Percentiles rank a stretch among this genome's conserved stretches.
Evolutionary conservation across 2,329 filamentous ascomycete genomes (phyloP).

Genomic region (Colletotrichum sublineola): DNA sequence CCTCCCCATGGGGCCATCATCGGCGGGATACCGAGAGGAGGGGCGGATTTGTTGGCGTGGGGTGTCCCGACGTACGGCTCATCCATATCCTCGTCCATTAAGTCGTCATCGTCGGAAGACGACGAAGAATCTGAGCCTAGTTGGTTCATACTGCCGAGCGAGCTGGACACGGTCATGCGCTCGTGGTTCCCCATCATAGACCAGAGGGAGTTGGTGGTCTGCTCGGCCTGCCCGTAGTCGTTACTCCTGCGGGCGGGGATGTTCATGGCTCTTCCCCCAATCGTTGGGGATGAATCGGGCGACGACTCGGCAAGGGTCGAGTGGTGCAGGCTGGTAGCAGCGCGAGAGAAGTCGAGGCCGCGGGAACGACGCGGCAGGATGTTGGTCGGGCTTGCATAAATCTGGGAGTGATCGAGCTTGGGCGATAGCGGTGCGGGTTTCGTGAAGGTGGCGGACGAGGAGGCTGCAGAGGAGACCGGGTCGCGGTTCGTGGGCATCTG

Average conservation of each 20-base stretch:
- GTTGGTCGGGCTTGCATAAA: conserved; percentile 88
- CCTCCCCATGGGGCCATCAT: conserved; percentile 73
- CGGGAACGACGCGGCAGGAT: conserved; percentile 90
- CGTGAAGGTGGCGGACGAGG: conserved; percentile 48
- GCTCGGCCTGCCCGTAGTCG: conserved; percentile 66
- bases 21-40: conserved; percentile 59
- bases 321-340: conserved; percentile 94
- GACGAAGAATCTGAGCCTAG: conserved; percentile 84
- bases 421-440: conserved; percentile 83
- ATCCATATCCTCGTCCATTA: conserved; percentile 81
- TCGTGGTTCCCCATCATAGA: conserved; percentile 78
- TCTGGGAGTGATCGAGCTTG: conserved; percentile 86
- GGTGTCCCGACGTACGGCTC: conserved; percentile 88
- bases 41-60: conserved; percentile 74
- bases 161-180: conserved; percentile 81
- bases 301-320: conserved; percentile 93
- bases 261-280: conserved; percentile 76
- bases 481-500: conserved; percentile 73
- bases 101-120: conserved; percentile 76
- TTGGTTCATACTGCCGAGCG: conserved; percentile 78
- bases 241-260: conserved; percentile 67
- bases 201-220: conserved; percentile 80
- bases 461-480: conserved; percentile 52
- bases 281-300: conserved; percentile 90
- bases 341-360: conserved; percentile 92